Conservation (phyloP, 176 grass and related monocot species). For the Ampelocalamus luodianensis region DNA sequence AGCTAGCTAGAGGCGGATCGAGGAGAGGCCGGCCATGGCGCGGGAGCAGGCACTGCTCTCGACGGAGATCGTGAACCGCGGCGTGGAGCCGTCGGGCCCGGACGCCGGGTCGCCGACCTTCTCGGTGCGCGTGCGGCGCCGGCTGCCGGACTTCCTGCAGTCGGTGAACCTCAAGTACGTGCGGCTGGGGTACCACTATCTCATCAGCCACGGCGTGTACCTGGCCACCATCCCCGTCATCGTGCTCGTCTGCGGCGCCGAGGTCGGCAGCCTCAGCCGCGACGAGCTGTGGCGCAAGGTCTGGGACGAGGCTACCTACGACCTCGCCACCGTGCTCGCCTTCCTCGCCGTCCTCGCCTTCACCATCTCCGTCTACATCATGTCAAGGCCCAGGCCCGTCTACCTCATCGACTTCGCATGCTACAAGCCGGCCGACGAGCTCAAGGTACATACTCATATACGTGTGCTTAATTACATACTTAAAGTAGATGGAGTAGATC, state of each 20-base stretch:
- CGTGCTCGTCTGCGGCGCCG: slow-evolving; percentile 84
- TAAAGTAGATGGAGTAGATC: neutral
- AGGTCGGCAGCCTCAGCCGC: slow-evolving; percentile 87
- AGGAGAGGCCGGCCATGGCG: slow-evolving; percentile 47
- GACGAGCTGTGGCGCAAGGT: slow-evolving; percentile 86
- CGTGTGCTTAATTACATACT: neutral
- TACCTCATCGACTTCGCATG: slow-evolving; percentile 97
- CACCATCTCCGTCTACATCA: slow-evolving; percentile 91
- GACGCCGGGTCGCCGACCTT: slow-evolving; percentile 93
- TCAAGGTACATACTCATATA: slow-evolving; percentile 61
- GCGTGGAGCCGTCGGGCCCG: slow-evolving; percentile 85
- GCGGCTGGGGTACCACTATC: slow-evolving; percentile 89
- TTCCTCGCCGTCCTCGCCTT: slow-evolving; percentile 92
- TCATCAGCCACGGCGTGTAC: slow-evolving; percentile 94
- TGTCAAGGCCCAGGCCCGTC: slow-evolving; percentile 80
- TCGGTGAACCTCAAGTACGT: slow-evolving; percentile 99
- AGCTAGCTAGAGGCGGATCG: neutral
- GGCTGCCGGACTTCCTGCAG: slow-evolving; percentile 96
- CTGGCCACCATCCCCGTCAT: slow-evolving; percentile 89
- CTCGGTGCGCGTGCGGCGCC: slow-evolving; percentile 83
- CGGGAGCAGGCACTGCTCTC: slow-evolving; percentile 78
- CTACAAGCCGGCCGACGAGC: slow-evolving; percentile 87
- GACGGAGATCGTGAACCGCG: slow-evolving; percentile 95
- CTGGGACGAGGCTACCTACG: slow-evolving; percentile 91
- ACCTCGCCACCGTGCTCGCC: slow-evolving; percentile 89